Conservation (phyloP, 495 filamentous ascomycete species). For the Neurospora sp. region DNA sequence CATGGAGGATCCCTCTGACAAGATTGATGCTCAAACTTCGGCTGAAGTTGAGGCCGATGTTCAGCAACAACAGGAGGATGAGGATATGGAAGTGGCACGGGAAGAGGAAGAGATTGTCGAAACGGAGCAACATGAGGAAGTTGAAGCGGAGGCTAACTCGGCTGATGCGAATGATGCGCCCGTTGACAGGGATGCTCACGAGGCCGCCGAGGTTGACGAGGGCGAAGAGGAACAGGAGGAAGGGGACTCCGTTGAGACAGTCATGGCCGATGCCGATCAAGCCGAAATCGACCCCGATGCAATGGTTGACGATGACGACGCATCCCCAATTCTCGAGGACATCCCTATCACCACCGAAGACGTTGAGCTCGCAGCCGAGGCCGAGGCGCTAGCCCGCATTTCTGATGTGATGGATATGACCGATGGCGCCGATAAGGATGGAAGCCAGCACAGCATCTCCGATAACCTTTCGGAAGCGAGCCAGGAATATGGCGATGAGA, state of each 20-base stretch:
- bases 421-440: neutral
- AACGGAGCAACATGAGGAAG: neutral
- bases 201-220: slow-evolving; percentile 20
- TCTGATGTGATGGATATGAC: neutral
- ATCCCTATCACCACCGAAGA: slow-evolving; percentile 34
- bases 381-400: slow-evolving; percentile 18
- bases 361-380: slow-evolving; percentile 36
- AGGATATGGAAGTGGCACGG: slow-evolving; percentile 1
- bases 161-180: neutral
- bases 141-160: neutral
- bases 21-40: neutral
- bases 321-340: slow-evolving; percentile 26
- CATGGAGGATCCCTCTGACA: neutral
- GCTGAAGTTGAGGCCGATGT: neutral
- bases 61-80: neutral
- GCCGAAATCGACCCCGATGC: neutral
- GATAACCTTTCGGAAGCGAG: slow-evolving; percentile 46
- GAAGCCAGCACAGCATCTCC: slow-evolving; percentile 15
- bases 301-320: slow-evolving; percentile 6
- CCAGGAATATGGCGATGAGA: slow-evolving; percentile 55
- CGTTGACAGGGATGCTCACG: slow-evolving; percentile 34
- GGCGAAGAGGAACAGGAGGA: slow-evolving; percentile 23
- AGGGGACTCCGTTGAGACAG: slow-evolving; percentile 1
- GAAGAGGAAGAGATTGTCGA: neutral
- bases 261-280: neutral